phyloP scores from a whole-genome alignment of 495 filamentous ascomycete genomes.

The Talaromyces proteolyticus region DNA sequence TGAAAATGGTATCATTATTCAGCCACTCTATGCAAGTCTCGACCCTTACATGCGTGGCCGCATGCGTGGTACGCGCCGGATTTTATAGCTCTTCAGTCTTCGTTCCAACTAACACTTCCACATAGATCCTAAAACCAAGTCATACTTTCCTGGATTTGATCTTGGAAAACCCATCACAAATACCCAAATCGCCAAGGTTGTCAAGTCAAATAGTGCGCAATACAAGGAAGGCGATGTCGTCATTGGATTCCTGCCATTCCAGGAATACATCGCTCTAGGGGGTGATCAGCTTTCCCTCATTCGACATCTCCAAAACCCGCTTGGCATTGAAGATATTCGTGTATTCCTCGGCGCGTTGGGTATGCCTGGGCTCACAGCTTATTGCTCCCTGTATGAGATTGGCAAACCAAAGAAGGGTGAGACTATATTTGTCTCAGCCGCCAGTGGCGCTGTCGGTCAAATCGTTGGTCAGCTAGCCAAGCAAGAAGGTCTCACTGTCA shows the following conservation, averaged over 20 bases:
- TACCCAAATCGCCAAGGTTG: slow-evolving; percentile 51
- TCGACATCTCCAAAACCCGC: slow-evolving; percentile 35
- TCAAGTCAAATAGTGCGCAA: slow-evolving; percentile 55
- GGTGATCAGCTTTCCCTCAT: slow-evolving; percentile 24
- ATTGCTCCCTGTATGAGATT: slow-evolving; percentile 74
- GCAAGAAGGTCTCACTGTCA: slow-evolving; percentile 78
- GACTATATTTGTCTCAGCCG: slow-evolving; percentile 80
- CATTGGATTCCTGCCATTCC: slow-evolving; percentile 50
- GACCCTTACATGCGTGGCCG: slow-evolving; percentile 86
- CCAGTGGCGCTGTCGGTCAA: slow-evolving; percentile 79
- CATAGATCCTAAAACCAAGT: slow-evolving; percentile 38
- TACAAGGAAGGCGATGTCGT: slow-evolving; percentile 65
- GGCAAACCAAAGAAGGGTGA: slow-evolving; percentile 82
- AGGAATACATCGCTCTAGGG: slow-evolving; percentile 48
- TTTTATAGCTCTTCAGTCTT: not conserved
- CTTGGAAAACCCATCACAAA: slow-evolving; percentile 55
- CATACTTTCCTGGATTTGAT: slow-evolving; percentile 54
- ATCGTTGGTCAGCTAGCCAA: slow-evolving; percentile 83
- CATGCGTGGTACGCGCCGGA: slow-evolving; percentile 34
- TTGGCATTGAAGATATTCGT: slow-evolving; percentile 38
- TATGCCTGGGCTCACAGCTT: slow-evolving; percentile 86
- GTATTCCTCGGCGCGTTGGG: slow-evolving; percentile 67
- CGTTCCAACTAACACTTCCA: not conserved
- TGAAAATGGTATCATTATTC: slow-evolving; percentile 61
- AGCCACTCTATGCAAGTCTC: slow-evolving; percentile 73